Conservation (phyloP, 2,329 filamentous ascomycete genomes). For the Pseudopyricularia javanii region DNA sequence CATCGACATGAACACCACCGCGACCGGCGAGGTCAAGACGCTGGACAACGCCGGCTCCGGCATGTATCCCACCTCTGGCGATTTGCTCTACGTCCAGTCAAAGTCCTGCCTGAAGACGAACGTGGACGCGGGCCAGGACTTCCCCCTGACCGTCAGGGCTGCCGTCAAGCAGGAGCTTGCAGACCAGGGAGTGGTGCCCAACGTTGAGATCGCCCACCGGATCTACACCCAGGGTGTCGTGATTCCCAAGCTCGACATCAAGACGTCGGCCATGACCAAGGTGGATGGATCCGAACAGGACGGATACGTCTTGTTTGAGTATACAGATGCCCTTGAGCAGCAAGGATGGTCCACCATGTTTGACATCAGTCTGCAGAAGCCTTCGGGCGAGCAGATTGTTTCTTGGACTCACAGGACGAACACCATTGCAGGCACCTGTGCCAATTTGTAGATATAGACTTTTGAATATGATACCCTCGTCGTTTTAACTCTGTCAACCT, state of each 20-base stretch:
- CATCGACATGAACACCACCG: slow-evolving; percentile 13
- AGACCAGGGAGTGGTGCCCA: background rate
- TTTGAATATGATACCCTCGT: background rate
- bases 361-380: background rate
- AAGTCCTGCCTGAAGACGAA: background rate
- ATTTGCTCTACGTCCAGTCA: background rate
- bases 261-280: slow-evolving; percentile 21
- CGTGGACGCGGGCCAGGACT: background rate
- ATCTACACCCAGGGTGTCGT: slow-evolving; percentile 26
- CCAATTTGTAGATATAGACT: background rate
- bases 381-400: background rate
- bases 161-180: slow-evolving; percentile 11
- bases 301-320: slow-evolving; percentile 33
- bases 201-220: background rate
- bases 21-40: slow-evolving; percentile 9
- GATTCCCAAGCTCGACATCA: slow-evolving; percentile 16
- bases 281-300: slow-evolving; percentile 29
- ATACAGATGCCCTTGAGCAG: slow-evolving; percentile 8
- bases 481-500: too few species aligned
- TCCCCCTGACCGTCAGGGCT: slow-evolving; percentile 27
- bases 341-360: background rate
- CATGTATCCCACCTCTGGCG: background rate
- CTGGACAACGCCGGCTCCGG: background rate
- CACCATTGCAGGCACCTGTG: background rate
- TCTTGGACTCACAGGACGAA: background rate